phyloP scores from a whole-genome alignment of 2,329 filamentous ascomycete species.

The Aureobasidium sp. region DNA sequence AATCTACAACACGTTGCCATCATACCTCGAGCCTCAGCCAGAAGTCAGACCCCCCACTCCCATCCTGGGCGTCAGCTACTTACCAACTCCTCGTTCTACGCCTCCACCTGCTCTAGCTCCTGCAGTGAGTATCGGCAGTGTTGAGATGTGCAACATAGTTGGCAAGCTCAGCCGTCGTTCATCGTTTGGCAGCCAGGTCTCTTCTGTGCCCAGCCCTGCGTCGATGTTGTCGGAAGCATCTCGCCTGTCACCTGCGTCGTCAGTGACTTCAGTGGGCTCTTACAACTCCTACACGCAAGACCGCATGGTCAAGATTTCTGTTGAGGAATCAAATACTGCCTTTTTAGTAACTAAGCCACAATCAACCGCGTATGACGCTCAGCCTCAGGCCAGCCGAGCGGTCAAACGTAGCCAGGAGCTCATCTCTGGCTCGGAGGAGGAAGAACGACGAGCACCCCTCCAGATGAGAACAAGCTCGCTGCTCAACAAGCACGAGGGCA shows the following conservation, averaged over 20 bases:
- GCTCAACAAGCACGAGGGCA: neutral
- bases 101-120: constrained; percentile 48
- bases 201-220: constrained; percentile 48
- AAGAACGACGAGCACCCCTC: neutral
- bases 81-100: constrained; percentile 55
- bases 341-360: neutral
- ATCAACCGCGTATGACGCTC: constrained; percentile 10
- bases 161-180: constrained; percentile 37
- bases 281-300: constrained; percentile 19
- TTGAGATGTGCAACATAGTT: constrained; percentile 41
- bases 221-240: constrained; percentile 54
- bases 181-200: constrained; percentile 42
- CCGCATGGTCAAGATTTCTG: neutral
- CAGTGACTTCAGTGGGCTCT: constrained; percentile 45
- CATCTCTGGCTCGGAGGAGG: neutral
- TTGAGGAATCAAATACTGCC: neutral
- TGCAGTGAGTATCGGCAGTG: constrained; percentile 48
- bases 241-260: constrained; percentile 46
- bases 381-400: constrained; percentile 11
- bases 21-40: constrained; percentile 43
- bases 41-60: constrained; percentile 44
- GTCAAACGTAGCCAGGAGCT: constrained; percentile 1
- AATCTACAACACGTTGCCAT: constrained; percentile 31
- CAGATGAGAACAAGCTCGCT: neutral
- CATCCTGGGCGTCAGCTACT: constrained; percentile 44